These are phyloP conservation scores for Phellinidium pouzarii DNA, from an alignment of 1,284 basidiomycete genomes.

Conservation along the genomic window DNA sequence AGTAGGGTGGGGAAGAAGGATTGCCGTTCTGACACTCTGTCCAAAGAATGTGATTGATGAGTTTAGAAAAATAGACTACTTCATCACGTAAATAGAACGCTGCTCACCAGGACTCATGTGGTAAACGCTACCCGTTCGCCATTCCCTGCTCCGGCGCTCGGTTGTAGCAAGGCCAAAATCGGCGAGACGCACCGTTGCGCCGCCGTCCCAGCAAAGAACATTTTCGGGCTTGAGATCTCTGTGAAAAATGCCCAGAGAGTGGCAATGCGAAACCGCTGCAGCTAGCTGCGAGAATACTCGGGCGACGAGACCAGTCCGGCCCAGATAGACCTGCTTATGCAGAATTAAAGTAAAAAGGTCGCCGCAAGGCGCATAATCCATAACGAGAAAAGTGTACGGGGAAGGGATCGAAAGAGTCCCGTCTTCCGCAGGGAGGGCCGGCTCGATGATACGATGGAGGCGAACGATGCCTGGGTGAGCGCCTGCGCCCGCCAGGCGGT, in stretches of 20 bases:
- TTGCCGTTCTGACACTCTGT: conserved; percentile 71
- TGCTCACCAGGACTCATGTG: conserved; percentile 74
- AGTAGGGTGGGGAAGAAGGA: conserved; percentile 47
- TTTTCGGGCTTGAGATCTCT: conserved; percentile 90
- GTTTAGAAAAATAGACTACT: conserved; percentile 16
- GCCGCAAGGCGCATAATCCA: conserved; percentile 51
- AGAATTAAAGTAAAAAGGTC: conserved; percentile 46
- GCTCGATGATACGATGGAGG: conserved; percentile 82
- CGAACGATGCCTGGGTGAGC: conserved; percentile 85
- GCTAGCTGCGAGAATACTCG: conserved; percentile 67
- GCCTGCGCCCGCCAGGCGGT: conserved; percentile 82
- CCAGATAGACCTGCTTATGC: conserved; percentile 19
- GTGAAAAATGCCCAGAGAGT: conserved; percentile 70
- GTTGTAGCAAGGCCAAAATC: conserved; percentile 85
- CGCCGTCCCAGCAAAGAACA: conserved; percentile 60
- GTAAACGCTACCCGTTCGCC: conserved; percentile 74
- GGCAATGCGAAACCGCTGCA: conserved; percentile 71
- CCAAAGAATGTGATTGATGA: neutral
- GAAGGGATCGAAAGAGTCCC: conserved; percentile 15
- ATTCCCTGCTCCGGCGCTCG: conserved; percentile 56
- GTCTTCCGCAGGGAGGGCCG: conserved; percentile 18
- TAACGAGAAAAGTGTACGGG: conserved; percentile 37
- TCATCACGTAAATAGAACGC: conserved; percentile 2
- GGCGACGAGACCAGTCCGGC: conserved; percentile 18
- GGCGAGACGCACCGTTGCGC: conserved; percentile 58